phyloP scores from a whole-genome alignment of 805 yeast species.

The Saccharomycopsis amapae region DNA sequence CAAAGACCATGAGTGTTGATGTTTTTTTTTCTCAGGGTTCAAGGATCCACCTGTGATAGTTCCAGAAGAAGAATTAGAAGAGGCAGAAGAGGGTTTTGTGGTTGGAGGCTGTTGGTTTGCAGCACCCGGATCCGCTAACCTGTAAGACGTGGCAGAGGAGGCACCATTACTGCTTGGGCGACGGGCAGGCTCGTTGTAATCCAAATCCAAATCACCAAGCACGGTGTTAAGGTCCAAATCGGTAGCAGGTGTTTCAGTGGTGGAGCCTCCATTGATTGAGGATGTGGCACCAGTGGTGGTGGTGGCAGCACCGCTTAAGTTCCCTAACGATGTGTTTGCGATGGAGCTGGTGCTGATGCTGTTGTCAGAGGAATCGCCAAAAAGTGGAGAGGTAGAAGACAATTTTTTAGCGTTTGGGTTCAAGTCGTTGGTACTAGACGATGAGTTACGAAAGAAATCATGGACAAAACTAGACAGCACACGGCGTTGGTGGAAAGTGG shows the following conservation, averaged over 20 bases:
- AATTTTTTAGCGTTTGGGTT: background rate
- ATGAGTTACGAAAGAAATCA: constrained; percentile 7
- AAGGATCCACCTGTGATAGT: too few relatives aligned
- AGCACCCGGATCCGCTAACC: too few relatives aligned
- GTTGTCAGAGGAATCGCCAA: too few relatives aligned
- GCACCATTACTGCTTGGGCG: background rate
- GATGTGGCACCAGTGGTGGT: background rate
- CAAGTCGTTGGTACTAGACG: background rate
- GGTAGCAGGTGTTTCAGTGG: background rate
- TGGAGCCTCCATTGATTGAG: background rate
- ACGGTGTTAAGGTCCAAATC: constrained; percentile 18
- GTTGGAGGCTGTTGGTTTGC: too few relatives aligned
- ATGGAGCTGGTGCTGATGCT: background rate
- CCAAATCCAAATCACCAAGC: constrained; percentile 17
- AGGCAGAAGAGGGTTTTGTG: too few relatives aligned
- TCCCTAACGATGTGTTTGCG: background rate
- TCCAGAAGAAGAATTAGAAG: too few relatives aligned
- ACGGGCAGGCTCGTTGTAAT: constrained; percentile 10
- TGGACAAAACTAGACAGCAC: constrained; percentile 5
- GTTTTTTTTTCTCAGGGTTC: too few relatives aligned
- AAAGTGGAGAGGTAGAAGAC: too few relatives aligned
- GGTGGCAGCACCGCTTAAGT: too few relatives aligned
- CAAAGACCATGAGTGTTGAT: too few relatives aligned
- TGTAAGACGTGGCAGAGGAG: background rate
- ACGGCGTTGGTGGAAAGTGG: constrained; percentile 11